Percentiles rank a stretch among this genome's conserved stretches.
phyloP scores from a whole-genome alignment of 129 eudicot genomes.

The Mikania micrantha region DNA sequence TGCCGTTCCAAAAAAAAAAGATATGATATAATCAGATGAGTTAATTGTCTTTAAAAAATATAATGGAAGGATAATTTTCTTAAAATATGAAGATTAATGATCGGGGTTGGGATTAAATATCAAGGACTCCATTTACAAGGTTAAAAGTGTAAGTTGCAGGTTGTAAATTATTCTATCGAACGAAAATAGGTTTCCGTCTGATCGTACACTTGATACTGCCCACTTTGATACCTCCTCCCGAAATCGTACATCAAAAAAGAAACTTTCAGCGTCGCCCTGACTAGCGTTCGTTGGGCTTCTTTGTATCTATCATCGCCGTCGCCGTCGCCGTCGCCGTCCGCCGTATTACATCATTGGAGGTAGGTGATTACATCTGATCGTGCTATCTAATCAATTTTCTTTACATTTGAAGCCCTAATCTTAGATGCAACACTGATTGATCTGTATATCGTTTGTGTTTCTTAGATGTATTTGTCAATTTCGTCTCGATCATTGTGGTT shows the following conservation, averaged over 20 bases:
- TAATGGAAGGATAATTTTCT: too few species aligned
- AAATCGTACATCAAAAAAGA: constrained; percentile 10
- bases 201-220: constrained; percentile 21
- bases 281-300: constrained; percentile 28
- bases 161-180: too few species aligned
- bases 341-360: constrained; percentile 8
- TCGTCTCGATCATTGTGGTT: neutral
- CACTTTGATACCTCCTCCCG: constrained; percentile 10
- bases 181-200: constrained; percentile 19
- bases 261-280: constrained; percentile 26
- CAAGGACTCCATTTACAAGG: too few species aligned
- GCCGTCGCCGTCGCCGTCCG: too few species aligned
- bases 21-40: too few species aligned
- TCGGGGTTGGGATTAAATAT: too few species aligned
- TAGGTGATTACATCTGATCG: neutral
- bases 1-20: too few species aligned
- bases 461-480: neutral
- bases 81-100: too few species aligned
- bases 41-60: too few species aligned
- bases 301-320: constrained; percentile 21
- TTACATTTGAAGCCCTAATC: neutral
- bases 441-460: neutral
- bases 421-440: neutral
- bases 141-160: too few species aligned
- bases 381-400: neutral